A percentile compares a stretch with the other conserved stretches of the same genome.
Conservation (phyloP, 495 filamentous ascomycete genomes). For the Jackrogersella multiformis region DNA sequence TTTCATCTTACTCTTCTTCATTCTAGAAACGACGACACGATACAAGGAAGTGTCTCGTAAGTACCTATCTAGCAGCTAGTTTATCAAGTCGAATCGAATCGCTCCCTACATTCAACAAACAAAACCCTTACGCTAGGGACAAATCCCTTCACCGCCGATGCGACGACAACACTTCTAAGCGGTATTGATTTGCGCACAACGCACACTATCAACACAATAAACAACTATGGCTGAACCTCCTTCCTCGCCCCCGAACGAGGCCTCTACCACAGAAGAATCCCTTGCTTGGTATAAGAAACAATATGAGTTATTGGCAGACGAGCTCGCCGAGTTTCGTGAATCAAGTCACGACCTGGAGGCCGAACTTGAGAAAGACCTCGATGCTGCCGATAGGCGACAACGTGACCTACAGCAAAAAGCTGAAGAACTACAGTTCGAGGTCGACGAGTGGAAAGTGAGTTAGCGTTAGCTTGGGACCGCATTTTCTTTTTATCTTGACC, state of each 20-base stretch:
- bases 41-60: conserved; percentile 12
- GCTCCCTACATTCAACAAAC: too few species aligned
- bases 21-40: conserved; percentile 21
- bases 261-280: conserved; percentile 71
- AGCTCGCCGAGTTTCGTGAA: conserved; percentile 92
- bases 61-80: background rate
- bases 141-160: conserved; percentile 35
- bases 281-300: conserved; percentile 94
- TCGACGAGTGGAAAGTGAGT: conserved; percentile 97
- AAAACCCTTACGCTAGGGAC: conserved; percentile 4
- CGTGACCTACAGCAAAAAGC: conserved; percentile 84
- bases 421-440: conserved; percentile 83
- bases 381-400: conserved; percentile 93
- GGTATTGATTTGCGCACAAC: conserved; percentile 36
- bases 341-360: conserved; percentile 93
- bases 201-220: conserved; percentile 30
- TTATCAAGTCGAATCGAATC: conserved; percentile 20
- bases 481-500: background rate
- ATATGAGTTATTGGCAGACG: conserved; percentile 90
- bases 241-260: conserved; percentile 68
- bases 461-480: background rate
- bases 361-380: conserved; percentile 95
- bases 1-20: conserved; percentile 6
- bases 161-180: conserved; percentile 35
- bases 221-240: conserved; percentile 67